Evolutionary conservation across 2,329 filamentous ascomycete species (phyloP), one percentile per base, ranked within the genome.

Genomic region (Calycina herbarum): DNA sequence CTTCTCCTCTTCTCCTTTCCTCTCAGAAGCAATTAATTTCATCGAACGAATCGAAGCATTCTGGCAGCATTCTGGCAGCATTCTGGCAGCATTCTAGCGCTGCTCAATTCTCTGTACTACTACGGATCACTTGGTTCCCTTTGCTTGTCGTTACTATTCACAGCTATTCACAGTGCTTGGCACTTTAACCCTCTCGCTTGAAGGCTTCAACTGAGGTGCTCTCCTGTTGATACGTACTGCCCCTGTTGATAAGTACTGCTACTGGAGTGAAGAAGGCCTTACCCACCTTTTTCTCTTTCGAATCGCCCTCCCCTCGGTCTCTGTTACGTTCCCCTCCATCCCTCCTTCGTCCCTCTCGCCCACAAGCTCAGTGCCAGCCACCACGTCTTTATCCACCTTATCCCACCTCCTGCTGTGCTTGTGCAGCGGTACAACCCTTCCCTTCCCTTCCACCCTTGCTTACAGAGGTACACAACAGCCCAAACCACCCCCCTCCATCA

Each of bases 141-240:
- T 24, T 51, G 57, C 57, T 38, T 33, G 57, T 38, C 59, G 45
- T 33, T 54, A 15, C 59, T 62, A 54, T 56, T 62, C 42, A 33
- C 29, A 54, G 27, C 59, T 62, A 54, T 56, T 62, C 42, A 33
- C 29, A 54, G 17, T 56, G 40, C 59, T 62, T 62, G 59, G 59
- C 59, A 54, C 13, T 24, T n/a, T 56, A 17, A 17, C 35, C 10
- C n/a, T 51, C 45, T 51, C 45, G 45, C 20, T 51, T 38, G 35
- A 51, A 51, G 45, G 45, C 45, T 38, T 38, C 45, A 51, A 8
- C 42, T 20, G 20, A 20, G 20, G 20, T 20, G 20, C 20, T 20
- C 20, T 20, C 20, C 20, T 20, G 20, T 20, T 20, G 20, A 20
- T 20, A 20, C 20, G 20, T 20, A 20, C 20, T 20, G 20, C 20